These are phyloP conservation scores for Filobasidium wieringae DNA, from an alignment of 768 basidiomycete genomes.

Conservation along the genomic window DNA sequence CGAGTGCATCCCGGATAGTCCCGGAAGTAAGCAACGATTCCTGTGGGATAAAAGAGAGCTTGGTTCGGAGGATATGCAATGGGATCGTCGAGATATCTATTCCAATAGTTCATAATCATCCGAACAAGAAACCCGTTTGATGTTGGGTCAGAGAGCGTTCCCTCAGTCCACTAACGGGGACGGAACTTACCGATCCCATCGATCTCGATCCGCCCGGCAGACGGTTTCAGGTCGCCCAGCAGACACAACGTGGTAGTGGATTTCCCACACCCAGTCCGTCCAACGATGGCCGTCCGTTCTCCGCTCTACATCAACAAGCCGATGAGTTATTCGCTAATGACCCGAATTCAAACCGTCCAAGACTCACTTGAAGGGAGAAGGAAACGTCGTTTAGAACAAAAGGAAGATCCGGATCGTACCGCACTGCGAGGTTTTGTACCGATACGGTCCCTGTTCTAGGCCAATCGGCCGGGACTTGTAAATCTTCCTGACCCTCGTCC, in stretches of 20 bases:
- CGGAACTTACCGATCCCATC: conserved; percentile 27
- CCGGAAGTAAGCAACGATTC: conserved; percentile 35
- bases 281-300: conserved; percentile 31
- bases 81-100: conserved; percentile 22
- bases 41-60: conserved; percentile 36
- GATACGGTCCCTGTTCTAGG: conserved; percentile 24
- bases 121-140: background rate
- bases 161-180: background rate
- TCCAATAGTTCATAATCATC: background rate
- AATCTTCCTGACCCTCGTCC: conserved; percentile 16
- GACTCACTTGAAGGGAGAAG: conserved; percentile 24
- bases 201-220: conserved; percentile 25
- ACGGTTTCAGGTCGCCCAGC: conserved; percentile 27
- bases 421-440: conserved; percentile 22
- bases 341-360: background rate
- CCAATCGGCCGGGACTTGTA: conserved; percentile 23
- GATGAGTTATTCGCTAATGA: background rate
- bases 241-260: conserved; percentile 33
- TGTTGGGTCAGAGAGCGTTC: background rate
- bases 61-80: conserved; percentile 25
- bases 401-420: conserved; percentile 32
- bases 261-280: conserved; percentile 29
- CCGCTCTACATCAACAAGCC: conserved; percentile 18
- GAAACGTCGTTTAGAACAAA: conserved; percentile 31
- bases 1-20: conserved; percentile 33